Base-by-base conservation (phyloP, 441 rosid genomes). In the Melastoma candidum region DNA sequence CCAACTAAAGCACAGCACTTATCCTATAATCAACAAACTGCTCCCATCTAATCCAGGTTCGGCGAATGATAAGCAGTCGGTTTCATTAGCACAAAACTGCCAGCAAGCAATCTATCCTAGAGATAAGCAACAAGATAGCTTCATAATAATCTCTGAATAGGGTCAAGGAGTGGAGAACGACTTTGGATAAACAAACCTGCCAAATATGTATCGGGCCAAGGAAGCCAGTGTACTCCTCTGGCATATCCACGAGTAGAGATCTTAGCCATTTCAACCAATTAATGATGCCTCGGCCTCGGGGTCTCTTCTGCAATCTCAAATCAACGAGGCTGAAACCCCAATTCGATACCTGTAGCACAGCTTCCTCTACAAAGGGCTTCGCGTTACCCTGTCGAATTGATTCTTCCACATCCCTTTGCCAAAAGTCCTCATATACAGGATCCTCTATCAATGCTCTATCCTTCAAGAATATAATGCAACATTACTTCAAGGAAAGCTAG, bases 341-440 rank as follows among this genome's bases (percentile, higher is more conserved):
- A 56, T 76, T 61, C 14, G 82, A 75, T 10, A 79, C 87, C 70
- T 75, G 87, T 60, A 84, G 60, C 44, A 63, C 74, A 70, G 85
- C 77, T 68, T 84, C 92, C 68, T 84, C 82, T 24, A 69, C 66
- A 57, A 81, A 84, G 11, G 87, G 85, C 66, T 81, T 74, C 22
- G 68, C 77, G 63, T 59, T 69, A 54, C 79, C 79, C 61, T 77
- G 92, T 62, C 84, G 69, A 60, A 79, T 71, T 24, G 87, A 81
- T 71, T 84, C 92, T 67, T 84, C 92, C 25, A 81, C 80, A 60
- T 84, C 87, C 68, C 92, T 84, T 46, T 79, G 88, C 87, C 82
- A 81, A 68, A 77, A 79, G 55, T 79, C 92, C 68, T 77, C 83
- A 56, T 79, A 63, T 60, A 75, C 58, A 44, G 88, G 80, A 47